Evolutionary conservation across 345 rosid genomes (phyloP).

Genomic region (Gossypioides kirkii): DNA sequence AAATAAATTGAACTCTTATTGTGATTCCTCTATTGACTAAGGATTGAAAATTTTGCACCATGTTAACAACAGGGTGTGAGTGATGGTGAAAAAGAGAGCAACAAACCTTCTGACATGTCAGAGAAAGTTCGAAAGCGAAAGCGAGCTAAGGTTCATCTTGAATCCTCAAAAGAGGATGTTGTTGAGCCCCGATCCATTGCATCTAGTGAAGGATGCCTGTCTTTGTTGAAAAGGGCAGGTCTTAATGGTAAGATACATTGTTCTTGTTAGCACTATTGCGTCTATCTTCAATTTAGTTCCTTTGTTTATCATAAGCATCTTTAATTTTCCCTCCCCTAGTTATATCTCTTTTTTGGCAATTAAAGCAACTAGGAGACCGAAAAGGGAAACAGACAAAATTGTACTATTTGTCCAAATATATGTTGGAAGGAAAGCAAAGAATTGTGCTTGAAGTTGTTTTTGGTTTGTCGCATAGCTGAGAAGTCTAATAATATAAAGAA

Average conservation of each 20-base stretch:
- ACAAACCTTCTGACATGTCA: constrained; percentile 35
- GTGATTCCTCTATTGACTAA: not conserved
- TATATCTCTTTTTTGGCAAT: not conserved
- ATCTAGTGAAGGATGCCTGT: constrained; percentile 67
- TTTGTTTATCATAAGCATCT: not conserved
- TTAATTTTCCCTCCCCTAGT: not conserved
- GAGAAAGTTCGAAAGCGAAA: constrained; percentile 58
- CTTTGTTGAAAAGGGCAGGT: constrained; percentile 63
- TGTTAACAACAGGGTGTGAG: constrained; percentile 56
- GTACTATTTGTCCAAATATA: not conserved
- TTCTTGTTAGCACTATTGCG: constrained; percentile 4
- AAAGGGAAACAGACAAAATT: not conserved
- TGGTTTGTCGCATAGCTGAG: not conserved
- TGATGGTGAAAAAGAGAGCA: constrained; percentile 76
- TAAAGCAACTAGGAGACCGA: not conserved
- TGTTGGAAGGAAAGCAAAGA: not conserved
- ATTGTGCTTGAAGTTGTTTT: not conserved
- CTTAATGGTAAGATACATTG: constrained; percentile 45
- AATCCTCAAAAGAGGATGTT: constrained; percentile 48
- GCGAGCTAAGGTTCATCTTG: constrained; percentile 44
- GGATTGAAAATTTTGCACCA: not conserved
- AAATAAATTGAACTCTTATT: not conserved
- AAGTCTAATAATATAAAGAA: not conserved
- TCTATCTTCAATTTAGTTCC: not conserved
- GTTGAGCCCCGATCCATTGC: constrained; percentile 29